phyloP scores from a whole-genome alignment of 805 yeast species.

The Myxozyma monticola region DNA sequence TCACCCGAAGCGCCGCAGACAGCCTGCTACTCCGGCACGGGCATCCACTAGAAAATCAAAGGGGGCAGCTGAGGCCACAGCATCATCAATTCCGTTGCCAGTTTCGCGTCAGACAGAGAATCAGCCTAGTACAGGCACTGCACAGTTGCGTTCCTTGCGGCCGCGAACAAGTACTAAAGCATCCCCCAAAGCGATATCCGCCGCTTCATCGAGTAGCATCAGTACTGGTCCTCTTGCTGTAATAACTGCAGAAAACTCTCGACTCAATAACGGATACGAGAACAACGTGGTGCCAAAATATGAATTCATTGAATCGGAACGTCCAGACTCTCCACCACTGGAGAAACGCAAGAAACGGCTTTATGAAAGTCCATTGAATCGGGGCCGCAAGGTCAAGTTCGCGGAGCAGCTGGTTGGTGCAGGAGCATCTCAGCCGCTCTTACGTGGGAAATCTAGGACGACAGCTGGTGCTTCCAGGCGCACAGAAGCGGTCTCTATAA shows the following conservation, averaged over 20 bases:
- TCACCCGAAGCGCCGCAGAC: slow-evolving; percentile 2
- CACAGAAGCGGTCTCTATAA: too few species aligned
- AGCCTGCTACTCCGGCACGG: slow-evolving; percentile 6
- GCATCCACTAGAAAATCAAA: background rate
- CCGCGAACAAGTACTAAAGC: background rate
- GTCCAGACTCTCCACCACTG: slow-evolving; percentile 29
- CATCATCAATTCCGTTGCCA: slow-evolving; percentile 4
- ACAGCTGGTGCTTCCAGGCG: background rate
- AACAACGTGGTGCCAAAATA: slow-evolving; percentile 35
- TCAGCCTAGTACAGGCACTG: background rate
- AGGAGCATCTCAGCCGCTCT: too few species aligned
- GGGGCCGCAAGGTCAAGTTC: slow-evolving; percentile 17
- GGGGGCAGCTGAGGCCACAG: background rate
- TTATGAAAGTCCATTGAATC: slow-evolving; percentile 20
- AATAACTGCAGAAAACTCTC: slow-evolving; percentile 21
- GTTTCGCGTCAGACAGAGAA: background rate
- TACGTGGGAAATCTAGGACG: background rate
- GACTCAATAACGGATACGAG: slow-evolving; percentile 37
- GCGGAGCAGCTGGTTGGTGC: slow-evolving; percentile 12
- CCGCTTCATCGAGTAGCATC: background rate
- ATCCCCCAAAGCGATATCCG: background rate
- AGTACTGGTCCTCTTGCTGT: slow-evolving; percentile 8
- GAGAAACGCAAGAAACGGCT: slow-evolving; percentile 18
- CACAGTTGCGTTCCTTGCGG: background rate
- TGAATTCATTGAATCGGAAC: slow-evolving; percentile 18